Percentiles rank a stretch among this genome's conserved stretches.
These are phyloP conservation scores for Coix lacrymajobi DNA, from an alignment of 176 grass and related monocot species.

Conservation along the genomic window DNA sequence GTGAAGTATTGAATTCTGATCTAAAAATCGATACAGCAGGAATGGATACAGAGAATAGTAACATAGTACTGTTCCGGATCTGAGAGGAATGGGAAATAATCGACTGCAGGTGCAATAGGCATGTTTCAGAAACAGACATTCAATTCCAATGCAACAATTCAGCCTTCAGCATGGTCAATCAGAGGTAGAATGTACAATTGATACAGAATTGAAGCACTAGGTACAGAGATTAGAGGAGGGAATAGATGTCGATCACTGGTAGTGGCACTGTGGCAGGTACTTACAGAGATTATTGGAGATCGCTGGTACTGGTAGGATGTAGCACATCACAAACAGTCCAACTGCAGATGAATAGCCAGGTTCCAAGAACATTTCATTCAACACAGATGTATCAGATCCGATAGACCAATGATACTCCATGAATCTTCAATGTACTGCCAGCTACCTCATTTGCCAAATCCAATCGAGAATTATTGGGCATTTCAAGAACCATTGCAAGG, in stretches of 20 bases:
- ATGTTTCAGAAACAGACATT: neutral
- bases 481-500: neutral
- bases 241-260: neutral
- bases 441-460: neutral
- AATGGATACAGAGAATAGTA: conserved; percentile 4
- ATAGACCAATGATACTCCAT: neutral
- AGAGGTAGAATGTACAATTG: neutral
- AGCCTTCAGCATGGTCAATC: neutral
- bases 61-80: neutral
- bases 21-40: neutral
- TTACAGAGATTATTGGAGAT: neutral
- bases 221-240: neutral
- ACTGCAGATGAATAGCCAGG: neutral
- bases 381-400: neutral
- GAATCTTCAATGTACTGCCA: neutral
- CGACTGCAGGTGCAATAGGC: neutral
- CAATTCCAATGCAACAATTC: neutral
- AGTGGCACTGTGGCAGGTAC: too few species aligned
- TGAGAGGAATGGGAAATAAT: neutral
- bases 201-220: neutral
- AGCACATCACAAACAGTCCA: neutral
- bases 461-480: neutral
- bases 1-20: conserved; percentile 5
- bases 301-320: neutral
- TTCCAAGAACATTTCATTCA: neutral